phyloP scores from a whole-genome alignment of 2,329 filamentous ascomycete genomes.

The Fusarium bactridioides region DNA sequence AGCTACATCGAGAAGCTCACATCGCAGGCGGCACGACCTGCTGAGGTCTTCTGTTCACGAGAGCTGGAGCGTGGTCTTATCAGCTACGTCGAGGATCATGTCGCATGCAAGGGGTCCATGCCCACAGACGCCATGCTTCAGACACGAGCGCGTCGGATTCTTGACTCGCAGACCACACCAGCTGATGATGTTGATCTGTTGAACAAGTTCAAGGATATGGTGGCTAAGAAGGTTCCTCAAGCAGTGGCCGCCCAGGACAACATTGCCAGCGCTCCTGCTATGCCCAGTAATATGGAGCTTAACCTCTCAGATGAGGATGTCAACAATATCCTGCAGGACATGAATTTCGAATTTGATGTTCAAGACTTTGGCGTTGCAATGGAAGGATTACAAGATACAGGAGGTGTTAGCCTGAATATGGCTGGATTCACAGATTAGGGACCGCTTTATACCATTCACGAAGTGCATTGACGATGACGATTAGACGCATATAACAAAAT shows the following conservation, averaged over 20 bases:
- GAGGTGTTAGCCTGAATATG: constrained; percentile 43
- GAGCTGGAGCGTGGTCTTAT: constrained; percentile 65
- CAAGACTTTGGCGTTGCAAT: constrained; percentile 39
- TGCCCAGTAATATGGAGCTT: constrained; percentile 46
- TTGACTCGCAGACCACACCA: constrained; percentile 56
- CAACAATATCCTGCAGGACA: constrained; percentile 52
- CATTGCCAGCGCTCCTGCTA: constrained; percentile 2
- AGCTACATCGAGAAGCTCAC: constrained; percentile 57
- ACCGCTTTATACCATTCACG: constrained; percentile 36
- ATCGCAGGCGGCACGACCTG: constrained; percentile 55
- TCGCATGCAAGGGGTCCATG: constrained; percentile 50
- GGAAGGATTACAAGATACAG: constrained; percentile 43
- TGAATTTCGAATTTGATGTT: constrained; percentile 52
- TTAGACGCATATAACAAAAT: constrained; percentile 1
- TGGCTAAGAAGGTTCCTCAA: constrained; percentile 44
- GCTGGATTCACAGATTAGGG: constrained; percentile 35
- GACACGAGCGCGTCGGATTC: constrained; percentile 57
- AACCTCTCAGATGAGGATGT: constrained; percentile 51
- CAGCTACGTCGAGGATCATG: constrained; percentile 55
- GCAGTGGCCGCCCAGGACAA: constrained; percentile 14
- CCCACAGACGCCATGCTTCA: constrained; percentile 59
- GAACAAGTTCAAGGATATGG: constrained; percentile 60
- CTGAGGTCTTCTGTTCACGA: constrained; percentile 64
- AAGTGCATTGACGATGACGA: constrained; percentile 17
- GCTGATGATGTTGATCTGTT: constrained; percentile 63